Evolutionary conservation across 257 asterid genomes (phyloP).

Genomic region (Nicotiana tomentosiformis): DNA sequence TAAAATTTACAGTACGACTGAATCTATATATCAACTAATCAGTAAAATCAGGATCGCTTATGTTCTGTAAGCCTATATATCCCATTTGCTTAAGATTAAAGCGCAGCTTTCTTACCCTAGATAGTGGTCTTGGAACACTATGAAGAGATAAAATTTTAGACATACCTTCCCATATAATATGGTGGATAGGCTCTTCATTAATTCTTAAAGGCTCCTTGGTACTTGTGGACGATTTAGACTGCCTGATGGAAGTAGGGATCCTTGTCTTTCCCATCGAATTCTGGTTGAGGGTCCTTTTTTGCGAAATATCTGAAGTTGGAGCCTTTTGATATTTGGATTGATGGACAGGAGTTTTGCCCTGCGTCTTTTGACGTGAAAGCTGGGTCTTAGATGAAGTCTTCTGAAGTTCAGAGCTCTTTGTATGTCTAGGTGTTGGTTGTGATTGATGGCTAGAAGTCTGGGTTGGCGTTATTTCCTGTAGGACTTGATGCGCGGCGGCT

Average conservation of each 20-base stretch:
- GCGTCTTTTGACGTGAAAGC: neutral
- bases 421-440: neutral
- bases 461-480: neutral
- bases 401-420: neutral
- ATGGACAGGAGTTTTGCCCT: neutral
- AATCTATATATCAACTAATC: neutral
- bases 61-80: neutral
- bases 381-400: neutral
- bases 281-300: neutral
- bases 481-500: neutral
- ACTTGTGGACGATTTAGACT: neutral
- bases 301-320: neutral
- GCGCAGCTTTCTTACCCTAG: neutral
- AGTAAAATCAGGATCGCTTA: neutral
- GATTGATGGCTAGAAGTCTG: neutral
- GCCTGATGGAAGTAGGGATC: neutral
- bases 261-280: neutral
- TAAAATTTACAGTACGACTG: neutral
- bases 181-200: neutral
- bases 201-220: neutral
- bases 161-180: slow-evolving; percentile 13
- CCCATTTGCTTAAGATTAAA: neutral
- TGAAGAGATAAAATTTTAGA: neutral
- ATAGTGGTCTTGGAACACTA: neutral
- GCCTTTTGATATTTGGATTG: neutral